A percentile compares a stretch with the other conserved stretches of the same genome.
phyloP scores from a whole-genome alignment of 2,329 filamentous ascomycete genomes.

The Colletotrichum eremochloae region DNA sequence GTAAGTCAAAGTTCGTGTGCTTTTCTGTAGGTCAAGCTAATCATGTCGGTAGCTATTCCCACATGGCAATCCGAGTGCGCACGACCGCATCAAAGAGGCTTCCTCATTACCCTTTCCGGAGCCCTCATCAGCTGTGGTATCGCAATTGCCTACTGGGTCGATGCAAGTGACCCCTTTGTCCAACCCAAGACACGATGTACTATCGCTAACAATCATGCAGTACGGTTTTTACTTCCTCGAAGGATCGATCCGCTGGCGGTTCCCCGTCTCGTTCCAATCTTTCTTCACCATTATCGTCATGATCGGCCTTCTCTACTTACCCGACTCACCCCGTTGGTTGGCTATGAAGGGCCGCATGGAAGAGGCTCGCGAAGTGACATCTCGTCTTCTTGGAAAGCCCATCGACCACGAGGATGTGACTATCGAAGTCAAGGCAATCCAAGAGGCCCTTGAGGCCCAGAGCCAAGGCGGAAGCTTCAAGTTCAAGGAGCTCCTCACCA shows the following conservation, averaged over 20 bases:
- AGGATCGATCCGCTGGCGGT: slow-evolving; percentile 50
- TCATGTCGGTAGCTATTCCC: slow-evolving; percentile 43
- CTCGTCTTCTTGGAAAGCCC: slow-evolving; percentile 46
- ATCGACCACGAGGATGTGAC: slow-evolving; percentile 47
- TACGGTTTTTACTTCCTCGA: slow-evolving; percentile 51
- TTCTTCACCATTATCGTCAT: slow-evolving; percentile 52
- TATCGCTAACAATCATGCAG: neutral
- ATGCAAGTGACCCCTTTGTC: slow-evolving; percentile 14
- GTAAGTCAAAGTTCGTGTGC: slow-evolving; percentile 13
- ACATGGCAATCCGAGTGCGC: slow-evolving; percentile 50
- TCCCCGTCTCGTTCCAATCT: slow-evolving; percentile 50
- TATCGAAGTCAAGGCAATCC: slow-evolving; percentile 42
- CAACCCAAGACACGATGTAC: neutral
- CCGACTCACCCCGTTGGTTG: slow-evolving; percentile 54
- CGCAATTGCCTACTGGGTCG: slow-evolving; percentile 51
- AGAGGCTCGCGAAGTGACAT: slow-evolving; percentile 46
- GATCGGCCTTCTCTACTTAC: slow-evolving; percentile 51
- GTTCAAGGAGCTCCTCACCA: slow-evolving; percentile 57
- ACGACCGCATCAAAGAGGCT: slow-evolving; percentile 47
- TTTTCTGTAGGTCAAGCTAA: neutral
- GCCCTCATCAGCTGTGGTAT: slow-evolving; percentile 49
- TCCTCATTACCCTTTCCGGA: slow-evolving; percentile 48
- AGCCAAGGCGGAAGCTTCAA: slow-evolving; percentile 44
- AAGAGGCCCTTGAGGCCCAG: slow-evolving; percentile 47
- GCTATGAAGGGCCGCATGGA: slow-evolving; percentile 50